Conservation (phyloP, 169 alveolate species). For the Perkinsus marinus region DNA sequence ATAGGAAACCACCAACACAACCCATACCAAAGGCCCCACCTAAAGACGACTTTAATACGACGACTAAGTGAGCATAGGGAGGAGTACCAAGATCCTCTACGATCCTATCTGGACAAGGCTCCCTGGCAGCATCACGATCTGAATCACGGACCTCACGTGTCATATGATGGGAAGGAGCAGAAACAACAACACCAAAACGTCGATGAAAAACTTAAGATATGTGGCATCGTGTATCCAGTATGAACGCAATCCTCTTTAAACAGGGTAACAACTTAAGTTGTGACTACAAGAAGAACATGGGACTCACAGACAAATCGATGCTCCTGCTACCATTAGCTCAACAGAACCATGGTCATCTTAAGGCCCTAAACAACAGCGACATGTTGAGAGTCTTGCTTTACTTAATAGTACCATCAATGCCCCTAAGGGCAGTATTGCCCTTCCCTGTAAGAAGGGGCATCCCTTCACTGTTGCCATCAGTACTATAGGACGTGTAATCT, state of each 20-base stretch:
- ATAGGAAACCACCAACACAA: conserved; percentile 78
- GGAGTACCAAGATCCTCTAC: conserved; percentile 66
- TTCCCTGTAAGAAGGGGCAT: neutral
- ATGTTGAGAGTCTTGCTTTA: too few species aligned
- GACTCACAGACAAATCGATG: too few species aligned
- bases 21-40: conserved; percentile 96
- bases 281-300: too few species aligned
- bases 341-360: too few species aligned
- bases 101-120: conserved; percentile 90
- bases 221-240: too few species aligned
- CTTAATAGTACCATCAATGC: neutral
- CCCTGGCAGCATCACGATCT: conserved; percentile 62
- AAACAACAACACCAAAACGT: neutral
- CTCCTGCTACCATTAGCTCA: too few species aligned
- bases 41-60: neutral
- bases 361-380: too few species aligned
- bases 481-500: too few species aligned
- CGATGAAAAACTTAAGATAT: neutral
- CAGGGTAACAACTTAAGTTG: too few species aligned
- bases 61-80: neutral
- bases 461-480: neutral
- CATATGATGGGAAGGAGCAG: neutral
- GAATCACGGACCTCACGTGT: neutral
- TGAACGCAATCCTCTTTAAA: too few species aligned
- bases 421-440: neutral